These are phyloP conservation scores for Ophiostoma quercus DNA, from an alignment of 2,329 filamentous ascomycete species.

Conservation along the genomic window DNA sequence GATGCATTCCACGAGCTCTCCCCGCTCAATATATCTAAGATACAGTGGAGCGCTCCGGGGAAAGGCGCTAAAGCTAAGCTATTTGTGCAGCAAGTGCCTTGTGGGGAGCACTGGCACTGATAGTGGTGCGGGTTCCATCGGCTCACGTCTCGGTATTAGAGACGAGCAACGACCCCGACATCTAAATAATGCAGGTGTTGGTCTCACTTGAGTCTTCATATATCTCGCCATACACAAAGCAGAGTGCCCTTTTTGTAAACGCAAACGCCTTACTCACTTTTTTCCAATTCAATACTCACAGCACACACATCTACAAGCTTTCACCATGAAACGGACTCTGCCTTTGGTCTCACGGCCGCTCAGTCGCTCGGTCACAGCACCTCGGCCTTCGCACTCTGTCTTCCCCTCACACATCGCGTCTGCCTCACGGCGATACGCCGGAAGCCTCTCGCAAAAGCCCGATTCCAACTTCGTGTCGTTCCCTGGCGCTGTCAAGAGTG, in stretches of 20 bases:
- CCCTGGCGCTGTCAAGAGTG: conserved; percentile 90
- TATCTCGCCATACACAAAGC: not conserved
- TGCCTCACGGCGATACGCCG: conserved; percentile 31
- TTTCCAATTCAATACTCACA: too few relatives aligned
- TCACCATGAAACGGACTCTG: conserved; percentile 17
- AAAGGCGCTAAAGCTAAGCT: conserved; percentile 6
- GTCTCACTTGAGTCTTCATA: not conserved
- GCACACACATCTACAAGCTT: not conserved
- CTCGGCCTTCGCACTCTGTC: not conserved
- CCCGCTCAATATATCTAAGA: not conserved
- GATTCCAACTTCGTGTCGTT: conserved; percentile 62
- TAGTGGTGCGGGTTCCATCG: conserved; percentile 32
- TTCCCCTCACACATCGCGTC: not conserved
- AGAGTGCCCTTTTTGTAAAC: too few relatives aligned
- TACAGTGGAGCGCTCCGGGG: conserved; percentile 4
- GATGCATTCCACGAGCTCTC: not conserved
- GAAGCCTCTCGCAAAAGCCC: conserved; percentile 52
- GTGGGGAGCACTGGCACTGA: not conserved
- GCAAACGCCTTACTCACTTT: too few relatives aligned
- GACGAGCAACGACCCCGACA: not conserved
- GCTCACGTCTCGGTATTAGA: conserved; percentile 31
- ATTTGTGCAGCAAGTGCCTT: not conserved
- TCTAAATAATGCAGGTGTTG: not conserved
- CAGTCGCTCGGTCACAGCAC: not conserved
- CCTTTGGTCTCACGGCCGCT: not conserved